These are phyloP conservation scores for Grigorovia humatica DNA, from an alignment of 805 yeast species.

Conservation along the genomic window DNA sequence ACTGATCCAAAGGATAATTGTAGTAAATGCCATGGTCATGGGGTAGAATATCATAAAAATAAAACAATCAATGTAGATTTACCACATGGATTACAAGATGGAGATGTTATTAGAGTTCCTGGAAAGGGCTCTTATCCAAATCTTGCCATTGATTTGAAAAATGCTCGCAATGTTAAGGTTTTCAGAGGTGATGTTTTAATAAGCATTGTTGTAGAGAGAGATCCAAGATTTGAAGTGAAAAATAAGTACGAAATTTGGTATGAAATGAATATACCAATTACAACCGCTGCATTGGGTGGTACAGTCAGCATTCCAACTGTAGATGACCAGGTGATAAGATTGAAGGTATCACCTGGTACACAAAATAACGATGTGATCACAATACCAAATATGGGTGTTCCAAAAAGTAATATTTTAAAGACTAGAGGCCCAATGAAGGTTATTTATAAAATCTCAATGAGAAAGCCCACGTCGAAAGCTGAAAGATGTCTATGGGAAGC, in stretches of 20 bases:
- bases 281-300: constrained; percentile 96
- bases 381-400: constrained; percentile 83
- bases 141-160: constrained; percentile 51
- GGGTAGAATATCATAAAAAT: constrained; percentile 50
- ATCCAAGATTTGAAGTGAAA: constrained; percentile 55
- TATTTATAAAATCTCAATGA: constrained; percentile 55
- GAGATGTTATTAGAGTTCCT: constrained; percentile 70
- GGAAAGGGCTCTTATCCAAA: constrained; percentile 89
- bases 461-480: constrained; percentile 69
- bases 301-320: constrained; percentile 83
- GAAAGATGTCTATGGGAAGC: constrained; percentile 89
- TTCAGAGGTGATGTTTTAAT: constrained; percentile 83
- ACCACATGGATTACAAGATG: constrained; percentile 84
- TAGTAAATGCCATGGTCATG: constrained; percentile 77
- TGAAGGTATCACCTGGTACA: constrained; percentile 78
- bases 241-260: constrained; percentile 54
- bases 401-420: constrained; percentile 39
- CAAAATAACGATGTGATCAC: constrained; percentile 64
- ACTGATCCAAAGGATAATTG: constrained; percentile 64
- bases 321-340: constrained; percentile 62
- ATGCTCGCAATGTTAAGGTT: constrained; percentile 40
- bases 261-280: constrained; percentile 67
- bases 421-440: constrained; percentile 77
- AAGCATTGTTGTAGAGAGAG: constrained; percentile 67
- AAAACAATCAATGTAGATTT: constrained; percentile 73